These are phyloP conservation scores for Boletus rubescentipes DNA, from an alignment of 768 basidiomycete species.

Conservation along the genomic window DNA sequence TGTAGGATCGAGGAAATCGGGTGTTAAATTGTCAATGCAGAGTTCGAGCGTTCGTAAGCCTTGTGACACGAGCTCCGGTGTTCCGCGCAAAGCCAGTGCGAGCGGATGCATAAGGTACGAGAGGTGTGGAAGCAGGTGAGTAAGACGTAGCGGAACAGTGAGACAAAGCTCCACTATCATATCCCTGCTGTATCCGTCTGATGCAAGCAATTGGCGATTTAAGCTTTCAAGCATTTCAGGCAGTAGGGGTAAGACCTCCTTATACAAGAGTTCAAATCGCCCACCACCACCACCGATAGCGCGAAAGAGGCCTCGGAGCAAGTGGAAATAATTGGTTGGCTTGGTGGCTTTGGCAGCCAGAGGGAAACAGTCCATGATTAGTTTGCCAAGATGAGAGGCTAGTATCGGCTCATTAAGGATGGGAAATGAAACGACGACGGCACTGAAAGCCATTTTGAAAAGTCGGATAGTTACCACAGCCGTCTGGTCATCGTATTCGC, in stretches of 20 bases:
- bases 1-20: constrained; percentile 96
- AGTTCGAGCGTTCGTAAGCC: constrained; percentile 94
- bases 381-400: constrained; percentile 87
- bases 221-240: constrained; percentile 97
- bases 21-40: constrained; percentile 98
- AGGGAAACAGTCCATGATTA: constrained; percentile 96
- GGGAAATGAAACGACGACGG: constrained; percentile 74
- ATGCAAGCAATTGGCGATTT: constrained; percentile 83
- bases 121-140: constrained; percentile 93
- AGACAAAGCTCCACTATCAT: constrained; percentile 97
- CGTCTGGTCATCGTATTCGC: constrained; percentile 78
- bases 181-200: constrained; percentile 80
- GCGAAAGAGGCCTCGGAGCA: constrained; percentile 89
- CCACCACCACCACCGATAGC: constrained; percentile 91
- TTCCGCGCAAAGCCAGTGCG: constrained; percentile 84
- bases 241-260: constrained; percentile 91
- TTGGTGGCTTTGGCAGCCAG: constrained; percentile 89
- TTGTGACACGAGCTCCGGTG: constrained; percentile 88
- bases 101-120: constrained; percentile 96
- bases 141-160: constrained; percentile 92
- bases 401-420: constrained; percentile 84
- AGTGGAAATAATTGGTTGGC: constrained; percentile 89
- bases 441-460: constrained; percentile 94
- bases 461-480: constrained; percentile 85
- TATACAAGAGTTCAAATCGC: constrained; percentile 90